Evolutionary conservation across 805 yeast species (phyloP), one percentile per base, ranked within the genome.

Genomic region (Sugiyamaella chiloensis): DNA sequence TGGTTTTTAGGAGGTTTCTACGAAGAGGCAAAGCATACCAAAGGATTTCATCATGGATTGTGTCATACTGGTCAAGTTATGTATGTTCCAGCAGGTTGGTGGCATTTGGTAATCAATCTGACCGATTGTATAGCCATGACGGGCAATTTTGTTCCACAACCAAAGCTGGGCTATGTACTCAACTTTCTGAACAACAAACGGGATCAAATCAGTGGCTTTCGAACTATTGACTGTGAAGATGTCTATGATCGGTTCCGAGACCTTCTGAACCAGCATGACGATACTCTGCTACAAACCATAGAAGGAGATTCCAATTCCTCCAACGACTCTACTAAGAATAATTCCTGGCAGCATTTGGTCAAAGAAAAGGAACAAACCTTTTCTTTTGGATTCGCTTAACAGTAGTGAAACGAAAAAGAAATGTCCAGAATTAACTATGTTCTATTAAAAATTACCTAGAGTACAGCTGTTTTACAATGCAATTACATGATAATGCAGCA

Each of bases 31-130:
- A 73, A 75, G 47, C 55, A 52, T 40, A 21, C 31, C 24, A 26
- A 62, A 35, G 72, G 74, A 19, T 83, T 87, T 56, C 60, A 72
- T 17, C 79, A 89, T 17, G 93, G 87, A 0, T 71, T 89, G 11
- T 85, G 95, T 0, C 80, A 79, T 54, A 84, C 88, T 0, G 91
- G 90, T 4, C 95, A 90, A 61, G 83, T 88, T 51, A 77, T 88
- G 74, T 80, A 85, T 62, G 97, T 89, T 5, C 97, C 97, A 2
- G 75, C 89, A n/a, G 95, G 95, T 0, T 89, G 97, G 97, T 89
- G 97, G 97, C 97, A 89, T 70, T 71, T 81, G 40, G 97, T 90
- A 24, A 86, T 89, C n/a, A 89, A 89, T 58, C 60, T 89, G 9
- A 85, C 83, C 49, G 64, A 60, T 23, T 51, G 62, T 35, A 81